These are phyloP conservation scores for Phanerodontia chrysosporium DNA, from an alignment of 768 basidiomycete species.

Conservation along the genomic window DNA sequence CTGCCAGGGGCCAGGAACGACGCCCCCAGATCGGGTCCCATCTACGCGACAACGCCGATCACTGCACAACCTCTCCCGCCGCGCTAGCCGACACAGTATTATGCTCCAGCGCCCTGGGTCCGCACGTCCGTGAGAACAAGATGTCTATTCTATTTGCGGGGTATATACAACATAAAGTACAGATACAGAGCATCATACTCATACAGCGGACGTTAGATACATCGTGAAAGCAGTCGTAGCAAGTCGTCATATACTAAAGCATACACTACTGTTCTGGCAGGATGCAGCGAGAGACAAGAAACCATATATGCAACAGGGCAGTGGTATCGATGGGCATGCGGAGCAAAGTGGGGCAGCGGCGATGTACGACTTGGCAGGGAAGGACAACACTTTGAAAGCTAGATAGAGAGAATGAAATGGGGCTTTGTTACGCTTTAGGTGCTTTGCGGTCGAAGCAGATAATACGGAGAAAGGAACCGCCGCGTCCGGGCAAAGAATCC, in stretches of 20 bases:
- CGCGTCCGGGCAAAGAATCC: not conserved
- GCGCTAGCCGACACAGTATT: too few relatives aligned
- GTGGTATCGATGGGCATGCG: too few relatives aligned
- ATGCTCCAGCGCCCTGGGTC: not conserved
- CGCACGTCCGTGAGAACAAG: not conserved
- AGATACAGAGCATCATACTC: not conserved
- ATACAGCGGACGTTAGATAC: not conserved
- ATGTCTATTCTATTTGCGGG: not conserved
- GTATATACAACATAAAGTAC: not conserved
- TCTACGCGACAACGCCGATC: not conserved
- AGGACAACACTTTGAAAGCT: too few relatives aligned
- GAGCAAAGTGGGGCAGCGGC: too few relatives aligned
- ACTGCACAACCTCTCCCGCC: not conserved
- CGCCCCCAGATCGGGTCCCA: not conserved
- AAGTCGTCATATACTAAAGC: not conserved
- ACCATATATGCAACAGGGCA: too few relatives aligned
- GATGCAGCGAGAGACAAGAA: too few relatives aligned
- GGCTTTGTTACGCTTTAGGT: too few relatives aligned
- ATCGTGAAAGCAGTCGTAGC: not conserved
- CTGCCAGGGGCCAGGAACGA: not conserved
- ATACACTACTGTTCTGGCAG: too few relatives aligned
- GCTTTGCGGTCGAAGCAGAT: not conserved
- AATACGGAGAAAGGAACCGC: too few relatives aligned
- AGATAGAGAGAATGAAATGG: too few relatives aligned
- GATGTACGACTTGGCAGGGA: too few relatives aligned